Base-by-base conservation (phyloP, 129 eudicot species). In the Oenanthe sinensis region DNA sequence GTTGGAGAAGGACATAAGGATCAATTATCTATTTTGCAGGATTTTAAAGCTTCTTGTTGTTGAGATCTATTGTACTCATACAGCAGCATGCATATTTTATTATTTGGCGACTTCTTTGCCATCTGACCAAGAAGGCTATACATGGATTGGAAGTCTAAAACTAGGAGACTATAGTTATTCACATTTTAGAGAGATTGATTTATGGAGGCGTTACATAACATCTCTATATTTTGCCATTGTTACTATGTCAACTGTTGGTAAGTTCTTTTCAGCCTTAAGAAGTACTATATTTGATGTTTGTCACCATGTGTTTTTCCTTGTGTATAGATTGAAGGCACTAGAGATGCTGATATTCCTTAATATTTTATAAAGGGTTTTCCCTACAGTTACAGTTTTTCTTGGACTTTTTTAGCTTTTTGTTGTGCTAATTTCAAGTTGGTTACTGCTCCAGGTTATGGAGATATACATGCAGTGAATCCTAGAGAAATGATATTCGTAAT, bases 241-340 rank as follows among this genome's bases (percentile, higher is more conserved):
- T 80, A 95, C 99, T 78, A 95, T 95, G 99, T 88, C 97, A 9
- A 95, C 99, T 71, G 99, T 95, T 8, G 99, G 98, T 93, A 80
- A 87, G 91, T 85, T 60, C 63, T 28, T 78, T 76, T 73, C 14
- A 30, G 5, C 43, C 22, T 28, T 6, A n/a, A 40, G 9, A 60
- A 52, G 3, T 36, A 24, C 6, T 33, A 28, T 62, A 4, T 55
- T 54, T n/a, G 39, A 17, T 15, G 26, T 54, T 44, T 20, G 26
- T n/a, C 22, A 13, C 13, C 13, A 0, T 74, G 40, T 74, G n/a
- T 60, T n/a, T 46, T 45, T 73, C 20, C 3, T 44, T 28, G 13
- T 73, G 17, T 43, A n/a, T 44, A 22, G 77, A 42, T 12, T 40
- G 33, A n/a, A n/a, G n/a, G n/a, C n/a, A n/a, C n/a, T n/a, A n/a